Conservation (phyloP, 306 rosid genomes). For the Cicer chorassanicum region DNA sequence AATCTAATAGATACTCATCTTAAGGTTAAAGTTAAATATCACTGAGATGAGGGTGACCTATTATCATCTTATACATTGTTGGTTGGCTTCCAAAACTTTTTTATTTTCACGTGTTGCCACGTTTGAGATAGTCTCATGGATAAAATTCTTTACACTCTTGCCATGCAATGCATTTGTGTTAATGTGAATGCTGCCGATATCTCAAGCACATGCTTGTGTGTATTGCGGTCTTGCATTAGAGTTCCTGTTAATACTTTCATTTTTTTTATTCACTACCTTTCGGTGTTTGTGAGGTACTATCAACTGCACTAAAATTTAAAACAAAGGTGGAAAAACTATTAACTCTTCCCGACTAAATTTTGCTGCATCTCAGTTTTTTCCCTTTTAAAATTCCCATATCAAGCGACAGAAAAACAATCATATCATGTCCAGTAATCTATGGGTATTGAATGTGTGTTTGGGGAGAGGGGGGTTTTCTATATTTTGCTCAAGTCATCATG, state of each 20-base stretch:
- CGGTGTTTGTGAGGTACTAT: constrained; percentile 9
- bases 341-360: constrained; percentile 7
- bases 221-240: not conserved
- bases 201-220: not conserved
- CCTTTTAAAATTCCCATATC: constrained; percentile 19
- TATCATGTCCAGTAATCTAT: constrained; percentile 13
- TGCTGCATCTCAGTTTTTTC: constrained; percentile 16
- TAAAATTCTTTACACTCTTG: constrained; percentile 26
- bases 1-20: no score
- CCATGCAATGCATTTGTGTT: constrained; percentile 28
- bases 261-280: not conserved
- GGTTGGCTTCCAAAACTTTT: constrained; percentile 21
- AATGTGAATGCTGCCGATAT: not conserved
- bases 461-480: not conserved
- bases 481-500: constrained; percentile 18
- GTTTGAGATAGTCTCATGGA: constrained; percentile 1
- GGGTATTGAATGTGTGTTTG: not conserved
- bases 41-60: not conserved
- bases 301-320: not conserved
- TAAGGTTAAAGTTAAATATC: no score
- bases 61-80: constrained; percentile 28
- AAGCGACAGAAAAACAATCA: constrained; percentile 12
- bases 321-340: not conserved
- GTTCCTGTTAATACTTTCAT: not conserved
- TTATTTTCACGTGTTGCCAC: constrained; percentile 31